phyloP scores from a whole-genome alignment of 129 eudicot species.

The Glebionis coronaria region DNA sequence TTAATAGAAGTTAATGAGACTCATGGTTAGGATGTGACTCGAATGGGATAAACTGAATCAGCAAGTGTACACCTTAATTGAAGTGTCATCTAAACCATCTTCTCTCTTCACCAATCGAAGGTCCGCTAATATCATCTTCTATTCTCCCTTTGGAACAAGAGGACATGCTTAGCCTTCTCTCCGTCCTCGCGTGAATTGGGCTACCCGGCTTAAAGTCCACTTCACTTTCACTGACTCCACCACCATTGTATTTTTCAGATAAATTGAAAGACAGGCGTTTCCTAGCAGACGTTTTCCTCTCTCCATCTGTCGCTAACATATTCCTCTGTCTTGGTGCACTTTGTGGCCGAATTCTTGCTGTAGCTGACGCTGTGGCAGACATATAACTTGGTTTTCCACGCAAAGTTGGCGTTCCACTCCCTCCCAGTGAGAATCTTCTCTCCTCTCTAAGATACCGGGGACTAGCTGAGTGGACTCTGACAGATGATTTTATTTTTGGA shows the following conservation, averaged over 20 bases:
- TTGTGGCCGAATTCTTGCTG: too few relatives aligned
- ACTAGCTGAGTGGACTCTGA: neutral
- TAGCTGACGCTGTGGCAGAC: constrained; percentile 5
- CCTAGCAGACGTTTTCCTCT: constrained; percentile 4
- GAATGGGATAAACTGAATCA: too few relatives aligned
- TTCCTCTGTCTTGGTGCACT: neutral
- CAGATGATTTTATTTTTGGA: neutral
- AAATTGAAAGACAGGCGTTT: constrained; percentile 9
- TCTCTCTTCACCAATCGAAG: constrained; percentile 12
- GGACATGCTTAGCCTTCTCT: constrained; percentile 27
- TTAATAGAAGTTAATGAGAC: too few relatives aligned
- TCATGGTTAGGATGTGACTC: too few relatives aligned
- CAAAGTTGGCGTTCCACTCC: neutral
- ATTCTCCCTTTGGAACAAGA: constrained; percentile 24
- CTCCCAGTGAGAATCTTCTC: neutral
- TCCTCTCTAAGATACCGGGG: neutral
- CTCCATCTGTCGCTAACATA: neutral
- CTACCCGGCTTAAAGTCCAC: neutral
- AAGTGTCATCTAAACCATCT: constrained; percentile 20
- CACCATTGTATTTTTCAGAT: neutral
- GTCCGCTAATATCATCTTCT: constrained; percentile 6
- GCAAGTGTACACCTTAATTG: neutral
- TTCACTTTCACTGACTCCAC: neutral
- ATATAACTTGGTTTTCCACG: constrained; percentile 3
- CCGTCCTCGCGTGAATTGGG: constrained; percentile 10